Evolutionary conservation across 768 basidiomycete species (phyloP).

Genomic region (Amanita muscaria): DNA sequence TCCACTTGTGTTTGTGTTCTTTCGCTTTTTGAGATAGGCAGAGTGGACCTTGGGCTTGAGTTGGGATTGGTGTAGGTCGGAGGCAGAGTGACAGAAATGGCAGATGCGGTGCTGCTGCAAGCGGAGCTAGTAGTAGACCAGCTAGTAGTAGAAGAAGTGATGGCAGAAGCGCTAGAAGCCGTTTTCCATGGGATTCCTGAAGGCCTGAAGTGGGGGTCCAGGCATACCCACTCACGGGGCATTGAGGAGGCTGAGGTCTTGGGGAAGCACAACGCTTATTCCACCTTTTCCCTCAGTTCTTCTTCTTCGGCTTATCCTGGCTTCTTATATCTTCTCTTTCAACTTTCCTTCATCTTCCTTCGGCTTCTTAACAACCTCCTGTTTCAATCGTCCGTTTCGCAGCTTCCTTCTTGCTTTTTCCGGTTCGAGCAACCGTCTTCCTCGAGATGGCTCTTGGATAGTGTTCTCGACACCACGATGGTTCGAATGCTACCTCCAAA

Average conservation of each 20-base stretch:
- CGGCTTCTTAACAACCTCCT: conserved; percentile 19
- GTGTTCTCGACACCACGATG: conserved; percentile 7
- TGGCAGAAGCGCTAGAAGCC: conserved; percentile 14
- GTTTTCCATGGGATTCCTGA: conserved; percentile 13
- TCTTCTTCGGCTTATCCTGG: conserved; percentile 8
- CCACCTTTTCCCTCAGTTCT: conserved; percentile 17
- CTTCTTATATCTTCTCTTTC: conserved; percentile 9
- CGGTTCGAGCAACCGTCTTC: conserved; percentile 6
- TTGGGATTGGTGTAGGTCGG: conserved; percentile 19
- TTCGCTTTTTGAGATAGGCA: conserved; percentile 36
- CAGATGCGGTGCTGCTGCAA: conserved; percentile 17
- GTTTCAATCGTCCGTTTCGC: conserved; percentile 11
- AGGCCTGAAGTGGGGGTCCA: conserved; percentile 12
- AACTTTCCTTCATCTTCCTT: conserved; percentile 13
- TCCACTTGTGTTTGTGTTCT: conserved; percentile 59
- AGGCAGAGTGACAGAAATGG: conserved; percentile 17
- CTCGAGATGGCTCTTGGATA: conserved; percentile 5
- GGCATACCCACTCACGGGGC: too few relatives aligned
- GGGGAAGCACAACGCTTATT: conserved; percentile 20
- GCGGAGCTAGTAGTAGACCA: conserved; percentile 16
- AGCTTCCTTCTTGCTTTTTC: conserved; percentile 9
- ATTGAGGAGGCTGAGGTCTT: too few relatives aligned
- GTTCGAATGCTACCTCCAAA: conserved; percentile 9
- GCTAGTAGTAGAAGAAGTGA: conserved; percentile 19
- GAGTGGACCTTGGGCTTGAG: conserved; percentile 13